Evolutionary conservation across 148 eudicot genomes (phyloP).

Genomic region (Arctostaphylos glauca): DNA sequence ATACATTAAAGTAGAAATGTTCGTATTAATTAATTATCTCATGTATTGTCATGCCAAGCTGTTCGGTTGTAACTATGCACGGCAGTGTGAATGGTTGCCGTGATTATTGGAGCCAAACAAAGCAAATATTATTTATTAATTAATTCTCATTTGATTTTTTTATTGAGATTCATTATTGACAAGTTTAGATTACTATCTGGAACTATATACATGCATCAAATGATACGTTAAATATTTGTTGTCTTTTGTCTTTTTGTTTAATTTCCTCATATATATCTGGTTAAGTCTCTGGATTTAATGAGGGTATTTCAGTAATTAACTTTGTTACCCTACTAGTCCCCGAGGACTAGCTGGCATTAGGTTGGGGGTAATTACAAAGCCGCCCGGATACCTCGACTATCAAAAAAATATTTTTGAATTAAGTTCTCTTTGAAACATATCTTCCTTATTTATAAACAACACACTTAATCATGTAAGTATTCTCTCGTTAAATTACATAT

Average conservation of each 20-base stretch:
- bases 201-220: not conserved
- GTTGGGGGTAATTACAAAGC: too few species aligned
- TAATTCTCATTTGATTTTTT: not conserved
- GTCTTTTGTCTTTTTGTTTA: not conserved
- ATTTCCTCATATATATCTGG: not conserved
- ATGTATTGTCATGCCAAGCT: slow-evolving; percentile 23
- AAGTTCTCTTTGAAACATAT: too few species aligned
- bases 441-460: too few species aligned
- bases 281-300: not conserved
- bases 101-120: slow-evolving; percentile 34
- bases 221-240: not conserved
- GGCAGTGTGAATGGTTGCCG: slow-evolving; percentile 21
- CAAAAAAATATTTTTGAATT: too few species aligned
- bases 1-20: not conserved
- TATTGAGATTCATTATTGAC: not conserved
- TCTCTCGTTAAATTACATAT: too few species aligned
- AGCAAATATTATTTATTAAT: not conserved
- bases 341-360: too few species aligned
- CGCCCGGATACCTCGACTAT: too few species aligned
- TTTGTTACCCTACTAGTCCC: not conserved
- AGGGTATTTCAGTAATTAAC: not conserved
- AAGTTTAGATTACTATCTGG: not conserved
- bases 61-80: slow-evolving; percentile 26
- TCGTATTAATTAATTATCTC: not conserved
- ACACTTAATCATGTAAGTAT: too few species aligned